phyloP scores from a whole-genome alignment of 805 yeast genomes.

The Candida tibetensis region DNA sequence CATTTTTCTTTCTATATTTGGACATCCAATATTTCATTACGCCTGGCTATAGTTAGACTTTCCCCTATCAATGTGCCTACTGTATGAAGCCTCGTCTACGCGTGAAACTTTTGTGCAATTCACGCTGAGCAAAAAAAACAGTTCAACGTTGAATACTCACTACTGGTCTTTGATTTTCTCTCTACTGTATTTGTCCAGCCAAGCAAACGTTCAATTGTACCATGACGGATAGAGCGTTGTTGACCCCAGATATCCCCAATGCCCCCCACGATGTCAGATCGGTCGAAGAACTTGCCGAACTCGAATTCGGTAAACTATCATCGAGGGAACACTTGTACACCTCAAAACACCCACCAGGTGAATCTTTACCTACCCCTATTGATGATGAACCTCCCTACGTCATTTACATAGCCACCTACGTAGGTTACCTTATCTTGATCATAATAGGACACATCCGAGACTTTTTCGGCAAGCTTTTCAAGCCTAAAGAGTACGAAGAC shows the following conservation, averaged over 20 bases:
- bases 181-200: too few relatives aligned
- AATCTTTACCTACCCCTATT: conserved; percentile 58
- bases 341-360: conserved; percentile 55
- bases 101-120: not conserved
- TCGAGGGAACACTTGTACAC: conserved; percentile 62
- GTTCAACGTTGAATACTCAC: not conserved
- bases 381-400: conserved; percentile 86
- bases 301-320: conserved; percentile 72
- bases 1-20: too few relatives aligned
- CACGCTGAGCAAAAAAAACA: not conserved
- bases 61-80: too few relatives aligned
- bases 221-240: not conserved
- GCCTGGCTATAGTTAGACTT: too few relatives aligned
- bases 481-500: conserved; percentile 61
- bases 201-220: too few relatives aligned
- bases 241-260: conserved; percentile 28
- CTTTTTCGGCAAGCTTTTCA: conserved; percentile 74
- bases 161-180: too few relatives aligned
- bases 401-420: conserved; percentile 75
- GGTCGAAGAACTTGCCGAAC: conserved; percentile 38
- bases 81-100: not conserved
- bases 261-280: conserved; percentile 38
- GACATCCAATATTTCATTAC: too few relatives aligned
- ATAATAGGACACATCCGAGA: conserved; percentile 90
- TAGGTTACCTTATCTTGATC: conserved; percentile 79